phyloP scores from a whole-genome alignment of 306 rosid species.

The Quercus engelmannii region DNA sequence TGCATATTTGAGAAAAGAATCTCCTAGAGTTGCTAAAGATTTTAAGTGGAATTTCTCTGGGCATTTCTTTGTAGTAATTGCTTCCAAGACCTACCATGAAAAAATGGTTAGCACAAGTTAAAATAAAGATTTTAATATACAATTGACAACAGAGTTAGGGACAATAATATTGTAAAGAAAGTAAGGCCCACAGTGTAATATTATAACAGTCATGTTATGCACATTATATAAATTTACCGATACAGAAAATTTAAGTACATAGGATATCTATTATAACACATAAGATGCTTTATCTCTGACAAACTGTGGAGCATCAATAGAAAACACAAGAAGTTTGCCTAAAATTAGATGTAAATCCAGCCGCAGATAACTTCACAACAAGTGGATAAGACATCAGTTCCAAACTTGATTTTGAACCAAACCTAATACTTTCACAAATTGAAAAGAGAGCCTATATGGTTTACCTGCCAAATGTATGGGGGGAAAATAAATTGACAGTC shows the following conservation, averaged over 20 bases:
- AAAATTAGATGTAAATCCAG: neutral
- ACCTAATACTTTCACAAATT: neutral
- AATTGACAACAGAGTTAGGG: neutral
- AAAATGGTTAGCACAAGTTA: neutral
- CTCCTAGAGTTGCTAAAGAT: conserved; percentile 89
- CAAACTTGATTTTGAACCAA: neutral
- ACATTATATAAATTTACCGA: neutral
- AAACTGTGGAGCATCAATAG: neutral
- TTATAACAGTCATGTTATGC: neutral
- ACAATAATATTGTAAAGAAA: neutral
- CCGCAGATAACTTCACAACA: neutral
- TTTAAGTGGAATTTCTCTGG: conserved; percentile 71
- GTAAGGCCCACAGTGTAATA: neutral
- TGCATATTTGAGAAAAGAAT: conserved; percentile 87
- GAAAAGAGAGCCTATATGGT: neutral
- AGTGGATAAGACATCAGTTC: neutral
- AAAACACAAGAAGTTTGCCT: neutral
- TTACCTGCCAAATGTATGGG: neutral
- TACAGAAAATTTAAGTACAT: neutral
- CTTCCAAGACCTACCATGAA: conserved; percentile 73
- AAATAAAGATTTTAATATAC: conserved; percentile 1
- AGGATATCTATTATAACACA: neutral
- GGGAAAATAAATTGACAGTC: neutral
- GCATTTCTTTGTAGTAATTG: conserved; percentile 68
- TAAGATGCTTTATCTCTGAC: neutral